Conservation (phyloP, 2,329 filamentous ascomycete genomes). For the Stachybotrys chartarum region DNA sequence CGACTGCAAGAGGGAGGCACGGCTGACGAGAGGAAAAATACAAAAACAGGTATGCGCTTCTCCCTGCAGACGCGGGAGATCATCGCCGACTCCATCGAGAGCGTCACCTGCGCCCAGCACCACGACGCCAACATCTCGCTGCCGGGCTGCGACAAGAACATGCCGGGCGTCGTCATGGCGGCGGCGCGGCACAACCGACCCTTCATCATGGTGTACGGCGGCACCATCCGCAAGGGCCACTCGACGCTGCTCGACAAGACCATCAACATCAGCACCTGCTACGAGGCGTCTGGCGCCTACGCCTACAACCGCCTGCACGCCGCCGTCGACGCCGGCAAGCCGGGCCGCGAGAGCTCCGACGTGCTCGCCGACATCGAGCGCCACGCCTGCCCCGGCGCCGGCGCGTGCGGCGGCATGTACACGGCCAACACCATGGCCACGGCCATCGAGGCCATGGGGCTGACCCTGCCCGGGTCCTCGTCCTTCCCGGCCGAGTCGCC, state of each 20-base stretch:
- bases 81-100: conserved; percentile 92
- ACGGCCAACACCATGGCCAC: conserved; percentile 91
- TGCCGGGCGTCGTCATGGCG: conserved; percentile 88
- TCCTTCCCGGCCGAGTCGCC: conserved; percentile 76
- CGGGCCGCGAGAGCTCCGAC: conserved; percentile 63
- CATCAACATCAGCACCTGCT: conserved; percentile 85
- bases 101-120: conserved; percentile 83
- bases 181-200: conserved; percentile 87
- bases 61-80: conserved; percentile 86
- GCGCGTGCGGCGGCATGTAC: conserved; percentile 79
- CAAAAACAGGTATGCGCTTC: conserved; percentile 68
- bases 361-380: conserved; percentile 78
- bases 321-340: conserved; percentile 51
- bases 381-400: conserved; percentile 58
- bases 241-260: conserved; percentile 66
- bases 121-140: conserved; percentile 93
- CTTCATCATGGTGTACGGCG: conserved; percentile 92
- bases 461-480: conserved; percentile 75
- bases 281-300: conserved; percentile 80
- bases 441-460: conserved; percentile 82
- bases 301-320: conserved; percentile 71
- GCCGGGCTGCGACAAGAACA: conserved; percentile 95
- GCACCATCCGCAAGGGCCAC: conserved; percentile 83
- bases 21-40: background rate
- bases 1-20: background rate